Evolutionary conservation across 2,329 filamentous ascomycete genomes (phyloP), one percentile per base, ranked within the genome.

Genomic region (Neobulgaria alba): DNA sequence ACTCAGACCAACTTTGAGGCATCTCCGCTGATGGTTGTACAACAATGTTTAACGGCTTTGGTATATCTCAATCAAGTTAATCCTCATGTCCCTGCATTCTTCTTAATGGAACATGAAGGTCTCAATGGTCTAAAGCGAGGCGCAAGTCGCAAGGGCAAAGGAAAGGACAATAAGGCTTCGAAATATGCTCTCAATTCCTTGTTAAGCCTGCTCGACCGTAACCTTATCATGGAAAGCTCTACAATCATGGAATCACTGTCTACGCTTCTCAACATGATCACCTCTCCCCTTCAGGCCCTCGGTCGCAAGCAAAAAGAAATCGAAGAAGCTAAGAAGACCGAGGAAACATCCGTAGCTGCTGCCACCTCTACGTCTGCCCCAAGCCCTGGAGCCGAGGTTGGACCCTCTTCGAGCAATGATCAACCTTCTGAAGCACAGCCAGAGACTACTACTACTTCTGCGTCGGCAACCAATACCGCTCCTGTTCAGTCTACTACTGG

Each of bases 161-260:
- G 69, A 38, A 92, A 90, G 63, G 90, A 95, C 50, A 77, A 70
- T 51, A 93, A 84, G 62, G 80, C 85, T 19, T 80, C 82, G 52
- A 92, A 86, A 59, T 98, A 84, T 59, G 88, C 93, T 8, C 75
- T 98, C 59, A 98, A 98, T 60, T 88, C 89, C 10, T 68, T 98
- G 20, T 72, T 98, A 34, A 82, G 79, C 46, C 72, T 98, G 4
- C 73, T 98, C 16, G 92, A 96, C 59, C 84, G 92, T n/a, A 85
- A 88, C 50, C 71, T 96, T 46, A 89, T 98, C 49, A 94, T 95
- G 66, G 92, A 98, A 64, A 98, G 88, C 63, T 89, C 90, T n/a
- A 74, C 81, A 5, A 90, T 95, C 42, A 96, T 98, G 89, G 90
- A 95, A 54, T 82, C 88, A 48, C 73, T 98, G 18, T 92, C 92